Evolutionary conservation across 805 yeast genomes (phyloP).

Genomic region (Saccharomycopsis sp.): DNA sequence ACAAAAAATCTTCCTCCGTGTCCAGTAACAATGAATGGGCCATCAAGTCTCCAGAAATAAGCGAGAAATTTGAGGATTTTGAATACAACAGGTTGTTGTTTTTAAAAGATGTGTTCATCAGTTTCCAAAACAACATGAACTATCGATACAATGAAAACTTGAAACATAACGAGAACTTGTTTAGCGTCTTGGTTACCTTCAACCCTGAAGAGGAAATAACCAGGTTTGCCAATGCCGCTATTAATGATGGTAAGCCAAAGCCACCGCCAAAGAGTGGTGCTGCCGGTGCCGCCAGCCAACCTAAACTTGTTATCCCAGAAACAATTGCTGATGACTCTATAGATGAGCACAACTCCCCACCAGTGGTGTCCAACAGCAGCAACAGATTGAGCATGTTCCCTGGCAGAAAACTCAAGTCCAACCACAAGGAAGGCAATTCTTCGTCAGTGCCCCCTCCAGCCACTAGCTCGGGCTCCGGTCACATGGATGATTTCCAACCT

Average conservation of each 20-base stretch:
- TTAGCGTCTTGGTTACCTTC: slow-evolving; percentile 16
- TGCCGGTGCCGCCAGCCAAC: neutral
- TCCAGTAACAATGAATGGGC: slow-evolving; percentile 15
- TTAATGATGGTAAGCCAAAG: neutral
- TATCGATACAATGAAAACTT: slow-evolving; percentile 17
- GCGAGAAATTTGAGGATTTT: slow-evolving; percentile 19
- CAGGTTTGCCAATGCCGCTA: slow-evolving; percentile 15
- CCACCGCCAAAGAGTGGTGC: neutral
- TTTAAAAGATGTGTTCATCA: slow-evolving; percentile 19
- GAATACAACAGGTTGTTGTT: slow-evolving; percentile 20
- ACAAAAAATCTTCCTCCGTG: neutral
- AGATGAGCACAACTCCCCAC: no score
- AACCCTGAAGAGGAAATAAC: slow-evolving; percentile 21
- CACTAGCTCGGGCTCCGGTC: slow-evolving; percentile 2
- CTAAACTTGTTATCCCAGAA: neutral
- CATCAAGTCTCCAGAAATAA: slow-evolving; percentile 13
- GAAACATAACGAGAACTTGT: slow-evolving; percentile 21
- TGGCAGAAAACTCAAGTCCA: no score
- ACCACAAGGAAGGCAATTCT: neutral
- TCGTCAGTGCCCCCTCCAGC: neutral
- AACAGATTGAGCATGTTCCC: no score
- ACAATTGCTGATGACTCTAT: no score
- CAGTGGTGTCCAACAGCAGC: no score
- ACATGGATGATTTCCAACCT: slow-evolving; percentile 3
- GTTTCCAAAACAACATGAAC: slow-evolving; percentile 19